Evolutionary conservation across 2,329 filamentous ascomycete genomes (phyloP).

Genomic region (Cordyceps tenuipes): DNA sequence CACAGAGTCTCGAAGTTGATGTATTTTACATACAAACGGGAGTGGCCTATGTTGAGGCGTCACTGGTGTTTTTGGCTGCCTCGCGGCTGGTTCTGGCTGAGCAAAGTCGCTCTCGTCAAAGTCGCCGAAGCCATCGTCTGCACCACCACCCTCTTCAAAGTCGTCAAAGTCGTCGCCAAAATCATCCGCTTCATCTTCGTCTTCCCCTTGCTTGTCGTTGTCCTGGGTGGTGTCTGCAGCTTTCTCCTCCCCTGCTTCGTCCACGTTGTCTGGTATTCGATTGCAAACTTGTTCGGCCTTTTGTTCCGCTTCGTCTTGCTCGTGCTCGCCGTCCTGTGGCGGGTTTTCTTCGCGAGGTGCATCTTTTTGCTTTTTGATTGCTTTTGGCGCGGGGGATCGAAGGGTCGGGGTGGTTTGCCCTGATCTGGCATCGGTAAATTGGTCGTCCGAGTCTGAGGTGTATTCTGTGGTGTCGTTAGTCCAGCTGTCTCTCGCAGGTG

Average conservation of each 20-base stretch:
- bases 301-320: neutral
- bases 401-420: conserved; percentile 34
- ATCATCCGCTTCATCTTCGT: conserved; percentile 33
- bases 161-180: conserved; percentile 56
- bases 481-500: neutral
- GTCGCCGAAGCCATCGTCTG: conserved; percentile 53
- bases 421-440: conserved; percentile 60
- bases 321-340: conserved; percentile 40
- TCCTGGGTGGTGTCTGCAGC: neutral
- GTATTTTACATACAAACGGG: conserved; percentile 35
- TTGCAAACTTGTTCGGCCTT: neutral
- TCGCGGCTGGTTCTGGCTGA: conserved; percentile 25
- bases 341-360: conserved; percentile 46
- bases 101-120: conserved; percentile 70
- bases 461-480: conserved; percentile 26
- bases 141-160: conserved; percentile 51
- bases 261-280: conserved; percentile 22
- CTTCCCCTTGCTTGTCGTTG: conserved; percentile 22
- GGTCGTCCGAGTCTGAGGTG: conserved; percentile 58
- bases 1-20: neutral
- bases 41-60: conserved; percentile 30
- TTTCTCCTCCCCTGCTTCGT: conserved; percentile 17
- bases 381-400: conserved; percentile 49
- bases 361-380: conserved; percentile 46
- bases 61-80: conserved; percentile 20